Evolutionary conservation across 371 early-diverging fungal genomes (phyloP).

Genomic region (Entomophthora muscae): DNA sequence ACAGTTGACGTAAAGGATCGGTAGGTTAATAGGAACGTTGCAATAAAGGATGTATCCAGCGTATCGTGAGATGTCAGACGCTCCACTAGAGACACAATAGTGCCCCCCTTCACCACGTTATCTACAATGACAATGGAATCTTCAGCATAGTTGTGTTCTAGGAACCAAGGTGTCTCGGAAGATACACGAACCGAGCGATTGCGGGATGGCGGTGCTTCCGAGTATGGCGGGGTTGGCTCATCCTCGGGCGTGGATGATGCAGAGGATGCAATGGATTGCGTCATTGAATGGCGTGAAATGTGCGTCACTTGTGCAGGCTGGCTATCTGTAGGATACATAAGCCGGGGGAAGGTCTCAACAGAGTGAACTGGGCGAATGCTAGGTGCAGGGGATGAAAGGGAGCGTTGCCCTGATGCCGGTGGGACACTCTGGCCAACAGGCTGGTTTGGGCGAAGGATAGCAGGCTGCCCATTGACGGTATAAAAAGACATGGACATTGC

Average conservation of each 20-base stretch:
- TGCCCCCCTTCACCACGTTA: slow-evolving; percentile 77
- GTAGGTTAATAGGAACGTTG: slow-evolving; percentile 77
- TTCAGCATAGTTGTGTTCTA: slow-evolving; percentile 46
- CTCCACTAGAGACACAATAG: slow-evolving; percentile 62
- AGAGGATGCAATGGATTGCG: slow-evolving; percentile 1
- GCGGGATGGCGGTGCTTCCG: slow-evolving; percentile 8
- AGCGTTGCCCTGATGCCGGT: neutral
- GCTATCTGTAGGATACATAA: slow-evolving; percentile 12
- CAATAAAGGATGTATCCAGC: slow-evolving; percentile 53
- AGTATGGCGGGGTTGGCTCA: slow-evolving; percentile 9
- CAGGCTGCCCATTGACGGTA: slow-evolving; percentile 1
- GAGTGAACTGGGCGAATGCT: slow-evolving; percentile 11
- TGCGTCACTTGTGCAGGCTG: slow-evolving; percentile 14
- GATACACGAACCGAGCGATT: slow-evolving; percentile 7
- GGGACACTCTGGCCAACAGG: neutral
- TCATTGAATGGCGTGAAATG: slow-evolving; percentile 7
- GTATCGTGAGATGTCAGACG: slow-evolving; percentile 74
- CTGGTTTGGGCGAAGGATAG: neutral
- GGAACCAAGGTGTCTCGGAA: slow-evolving; percentile 37
- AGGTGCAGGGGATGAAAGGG: slow-evolving; percentile 4
- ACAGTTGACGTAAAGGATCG: slow-evolving; percentile 63
- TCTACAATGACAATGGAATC: slow-evolving; percentile 65
- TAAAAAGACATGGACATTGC: slow-evolving; percentile 11
- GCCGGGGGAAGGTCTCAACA: slow-evolving; percentile 17
- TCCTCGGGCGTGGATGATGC: slow-evolving; percentile 6